These are phyloP conservation scores for Mortierella claussenii DNA, from an alignment of 192 early-diverging fungal species.

Conservation along the genomic window DNA sequence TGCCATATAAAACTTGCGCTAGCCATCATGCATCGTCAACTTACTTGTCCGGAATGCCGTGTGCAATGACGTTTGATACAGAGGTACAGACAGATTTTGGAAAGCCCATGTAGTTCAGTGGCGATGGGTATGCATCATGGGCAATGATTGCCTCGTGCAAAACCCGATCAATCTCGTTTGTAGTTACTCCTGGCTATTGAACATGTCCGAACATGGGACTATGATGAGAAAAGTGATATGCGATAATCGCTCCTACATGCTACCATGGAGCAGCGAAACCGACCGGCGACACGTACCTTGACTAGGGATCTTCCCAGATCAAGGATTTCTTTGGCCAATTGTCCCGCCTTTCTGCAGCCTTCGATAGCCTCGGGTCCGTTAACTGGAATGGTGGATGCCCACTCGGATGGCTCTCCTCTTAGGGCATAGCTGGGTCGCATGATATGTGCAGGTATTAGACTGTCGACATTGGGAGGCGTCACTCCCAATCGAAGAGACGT, in stretches of 20 bases:
- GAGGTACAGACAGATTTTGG: slow-evolving; percentile 96
- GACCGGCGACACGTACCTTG: no score
- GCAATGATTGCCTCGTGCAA: slow-evolving; percentile 94
- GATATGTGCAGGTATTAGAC: slow-evolving; percentile 56
- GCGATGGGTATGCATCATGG: slow-evolving; percentile 93
- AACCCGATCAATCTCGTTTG: slow-evolving; percentile 94
- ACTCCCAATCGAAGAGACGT: slow-evolving; percentile 30
- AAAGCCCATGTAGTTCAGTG: slow-evolving; percentile 96
- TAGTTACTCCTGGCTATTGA: slow-evolving; percentile 81
- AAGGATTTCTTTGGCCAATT: slow-evolving; percentile 68
- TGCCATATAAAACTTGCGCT: neutral
- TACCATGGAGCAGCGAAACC: no score
- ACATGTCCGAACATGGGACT: slow-evolving; percentile 12
- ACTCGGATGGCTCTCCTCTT: slow-evolving; percentile 60
- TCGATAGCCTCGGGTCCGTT: slow-evolving; percentile 51
- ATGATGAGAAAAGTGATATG: neutral
- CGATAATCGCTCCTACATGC: no score
- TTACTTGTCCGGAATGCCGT: slow-evolving; percentile 92
- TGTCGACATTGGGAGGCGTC: slow-evolving; percentile 31
- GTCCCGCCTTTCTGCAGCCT: slow-evolving; percentile 58
- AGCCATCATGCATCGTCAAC: no score
- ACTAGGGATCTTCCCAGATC: slow-evolving; percentile 62
- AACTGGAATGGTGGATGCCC: slow-evolving; percentile 57
- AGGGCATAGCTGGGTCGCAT: slow-evolving; percentile 67
- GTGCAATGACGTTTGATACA: slow-evolving; percentile 83